Base-by-base conservation (phyloP, 371 early-diverging fungal species). In the Mucor velutinosus region DNA sequence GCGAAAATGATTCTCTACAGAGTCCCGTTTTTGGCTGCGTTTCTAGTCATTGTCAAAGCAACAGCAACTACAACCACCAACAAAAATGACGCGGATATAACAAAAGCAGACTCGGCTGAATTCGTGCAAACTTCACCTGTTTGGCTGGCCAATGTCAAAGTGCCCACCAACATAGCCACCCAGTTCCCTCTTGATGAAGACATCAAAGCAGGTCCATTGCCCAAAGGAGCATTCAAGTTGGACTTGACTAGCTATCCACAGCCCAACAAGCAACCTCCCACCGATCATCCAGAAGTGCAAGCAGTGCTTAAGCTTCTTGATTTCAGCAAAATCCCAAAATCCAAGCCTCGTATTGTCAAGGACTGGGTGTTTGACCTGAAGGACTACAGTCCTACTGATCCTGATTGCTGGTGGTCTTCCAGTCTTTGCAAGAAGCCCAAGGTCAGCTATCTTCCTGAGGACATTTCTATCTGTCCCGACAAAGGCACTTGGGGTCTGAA, bases 281-380 rank as follows among this genome's bases (percentile, higher is more conserved):
- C 62, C 0, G 65, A 81, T 59, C 76, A 79, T 23, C 80, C 85
- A 0, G 83, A 84, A 39, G 84, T 88, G 4, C 77, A 85, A 57
- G 67, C 66, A 0, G 85, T 81, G 23, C 62, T 88, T 6, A 66
- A 73, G 0, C 75, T 75, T 4, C 55, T 87, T 17, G 81, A 87
- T 66, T 80, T 85, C 76, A 63, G 70, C 37, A 78, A 79, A 53
- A 77, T 87, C n/a, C 85, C 85, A 4, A 62, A 77, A 8, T 57
- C 77, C 0, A 58, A 69, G 0, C 62, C 70, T 11, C 72, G 79
- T 10, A 70, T 56, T 6, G 64, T 78, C 11, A 72, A 71, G 29
- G 63, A 64, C 29, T 75, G 76, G 60, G 58, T 57, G 0, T 43
- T 80, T 12, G 82, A 77, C 51, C 64, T 67, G 14, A 74, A 72